These are phyloP conservation scores for Dimocarpus longan DNA, from an alignment of 345 rosid genomes.

Conservation along the genomic window DNA sequence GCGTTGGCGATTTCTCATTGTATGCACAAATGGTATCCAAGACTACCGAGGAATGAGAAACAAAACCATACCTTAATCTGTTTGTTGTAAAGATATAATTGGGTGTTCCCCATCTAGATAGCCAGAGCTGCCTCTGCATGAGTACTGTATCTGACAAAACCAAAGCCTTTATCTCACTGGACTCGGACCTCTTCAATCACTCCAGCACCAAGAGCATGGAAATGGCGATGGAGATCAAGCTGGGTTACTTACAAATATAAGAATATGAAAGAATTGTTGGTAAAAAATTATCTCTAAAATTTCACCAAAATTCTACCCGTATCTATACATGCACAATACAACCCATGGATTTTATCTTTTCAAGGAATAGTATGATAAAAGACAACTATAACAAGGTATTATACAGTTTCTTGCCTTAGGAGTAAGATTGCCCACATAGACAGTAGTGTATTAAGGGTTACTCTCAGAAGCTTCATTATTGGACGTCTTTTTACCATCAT, in stretches of 20 bases:
- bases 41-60: neutral
- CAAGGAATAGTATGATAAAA: neutral
- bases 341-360: neutral
- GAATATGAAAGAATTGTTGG: neutral
- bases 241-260: constrained; percentile 66
- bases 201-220: constrained; percentile 88
- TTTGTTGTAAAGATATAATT: constrained; percentile 71
- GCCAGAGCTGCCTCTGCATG: constrained; percentile 91
- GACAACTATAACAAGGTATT: neutral
- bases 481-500: constrained; percentile 79
- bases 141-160: constrained; percentile 87
- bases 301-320: neutral
- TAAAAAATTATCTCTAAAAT: neutral
- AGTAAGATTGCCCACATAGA: constrained; percentile 94
- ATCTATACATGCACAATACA: neutral
- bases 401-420: constrained; percentile 62
- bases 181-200: constrained; percentile 94
- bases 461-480: constrained; percentile 87
- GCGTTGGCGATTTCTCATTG: neutral
- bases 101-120: constrained; percentile 88
- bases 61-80: constrained; percentile 72
- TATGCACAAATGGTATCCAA: too few species aligned
- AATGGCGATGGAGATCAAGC: constrained; percentile 87
- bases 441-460: constrained; percentile 92
- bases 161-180: constrained; percentile 96